These are phyloP conservation scores for Fusarium cyanostomum DNA, from an alignment of 2,329 filamentous ascomycete genomes.

Conservation along the genomic window DNA sequence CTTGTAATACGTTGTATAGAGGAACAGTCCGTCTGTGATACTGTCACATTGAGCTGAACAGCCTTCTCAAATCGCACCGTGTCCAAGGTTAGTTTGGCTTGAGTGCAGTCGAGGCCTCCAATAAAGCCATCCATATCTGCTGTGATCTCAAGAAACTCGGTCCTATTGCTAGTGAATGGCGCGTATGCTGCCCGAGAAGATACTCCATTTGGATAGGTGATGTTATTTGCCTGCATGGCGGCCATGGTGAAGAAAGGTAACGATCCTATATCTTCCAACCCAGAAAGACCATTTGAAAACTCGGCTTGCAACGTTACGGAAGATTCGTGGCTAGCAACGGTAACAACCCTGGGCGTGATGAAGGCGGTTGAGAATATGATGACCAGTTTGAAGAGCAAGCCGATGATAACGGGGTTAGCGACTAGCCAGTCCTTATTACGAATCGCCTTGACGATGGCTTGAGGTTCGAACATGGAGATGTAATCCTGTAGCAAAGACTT, in stretches of 20 bases:
- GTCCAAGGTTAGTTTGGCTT: slow-evolving; percentile 39
- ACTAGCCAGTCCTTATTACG: slow-evolving; percentile 50
- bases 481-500: slow-evolving; percentile 52
- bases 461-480: slow-evolving; percentile 43
- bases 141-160: slow-evolving; percentile 38
- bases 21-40: slow-evolving; percentile 35
- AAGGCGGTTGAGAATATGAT: slow-evolving; percentile 51
- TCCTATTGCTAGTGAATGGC: slow-evolving; percentile 42
- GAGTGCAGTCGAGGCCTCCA: slow-evolving; percentile 46
- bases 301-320: slow-evolving; percentile 40
- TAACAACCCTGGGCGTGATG: slow-evolving; percentile 46
- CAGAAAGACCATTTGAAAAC: slow-evolving; percentile 44
- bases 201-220: slow-evolving; percentile 47
- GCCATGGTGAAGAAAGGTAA: slow-evolving; percentile 49
- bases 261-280: slow-evolving; percentile 37
- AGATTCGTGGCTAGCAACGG: slow-evolving; percentile 36
- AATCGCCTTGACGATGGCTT: slow-evolving; percentile 42
- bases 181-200: slow-evolving; percentile 49
- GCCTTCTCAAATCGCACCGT: slow-evolving; percentile 33
- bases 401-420: slow-evolving; percentile 36
- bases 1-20: slow-evolving; percentile 32
- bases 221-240: slow-evolving; percentile 44
- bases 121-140: slow-evolving; percentile 50
- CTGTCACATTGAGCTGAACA: slow-evolving; percentile 44
- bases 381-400: slow-evolving; percentile 47